Evolutionary conservation across 768 basidiomycete species (phyloP), one percentile per base, ranked within the genome.

Genomic region (Sistotremastrum niveocremeum): DNA sequence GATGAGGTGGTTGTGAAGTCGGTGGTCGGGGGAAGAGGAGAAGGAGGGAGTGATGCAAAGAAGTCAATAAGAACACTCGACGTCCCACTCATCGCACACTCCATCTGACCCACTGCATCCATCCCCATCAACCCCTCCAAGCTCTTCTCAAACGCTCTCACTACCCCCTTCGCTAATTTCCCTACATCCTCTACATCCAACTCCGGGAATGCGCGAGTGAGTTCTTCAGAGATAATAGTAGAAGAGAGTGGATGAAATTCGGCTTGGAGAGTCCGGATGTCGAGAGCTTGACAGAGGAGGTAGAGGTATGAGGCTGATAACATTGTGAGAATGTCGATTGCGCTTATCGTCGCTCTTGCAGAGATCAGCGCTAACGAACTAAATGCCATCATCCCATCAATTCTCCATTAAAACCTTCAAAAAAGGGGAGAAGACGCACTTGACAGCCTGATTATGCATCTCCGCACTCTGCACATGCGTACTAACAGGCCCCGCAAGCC

Each of bases 371-470:
- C 88, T 46, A 91, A 69, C 4, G 86, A 89, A 60, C 84, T 86
- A 52, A 32, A 46, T 44, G 34, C 51, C 37, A 38, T 52, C 44
- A 39, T 50, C 8, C 39, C 44, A 41, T 9, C 29, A 8, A 35
- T 31, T 34, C 44, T 5, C 8, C 39, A 41, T 31, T 39, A 9
- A 32, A 11, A 20, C 11, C 31, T 6, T 34, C 4, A 33, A n/a
- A 9, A 34, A 20, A 30, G 39, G 8, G 5, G 20, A 5, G 32
- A 38, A 39, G 37, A 67, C 82, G 49, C 51, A 86, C 84, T 91
- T 91, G 61, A 91, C 75, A 39, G 88, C 83, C 61, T 91, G 88
- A 54, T 91, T 91, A 57, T 88, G 84, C 83, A 89, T 86, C 64
- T 91, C 87, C 1, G 87, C 87, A 2, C 81, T 82, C 55, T 90